Evolutionary conservation across 1,284 basidiomycete species (phyloP), one percentile per base, ranked within the genome.

Genomic region (Ustilago esculenta): DNA sequence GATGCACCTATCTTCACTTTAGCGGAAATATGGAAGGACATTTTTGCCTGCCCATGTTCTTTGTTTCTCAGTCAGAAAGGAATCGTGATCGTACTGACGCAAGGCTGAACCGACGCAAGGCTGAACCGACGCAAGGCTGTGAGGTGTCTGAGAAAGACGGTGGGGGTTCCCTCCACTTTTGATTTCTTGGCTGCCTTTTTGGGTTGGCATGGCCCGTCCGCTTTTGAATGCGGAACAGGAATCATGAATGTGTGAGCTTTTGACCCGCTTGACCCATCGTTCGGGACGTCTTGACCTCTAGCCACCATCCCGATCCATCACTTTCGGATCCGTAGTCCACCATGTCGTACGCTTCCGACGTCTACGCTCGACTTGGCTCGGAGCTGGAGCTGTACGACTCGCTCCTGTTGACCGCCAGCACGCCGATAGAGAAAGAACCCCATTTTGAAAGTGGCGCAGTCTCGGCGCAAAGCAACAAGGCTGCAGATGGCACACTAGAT

Each of bases 361-460:
- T 69, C 14, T 69, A 63, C 33, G 50, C 50, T 21, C 50, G 51
- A 10, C 42, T 69, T 14, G 66, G 59, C 48, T 41, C 58, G 2
- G 66, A 69, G 55, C 59, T 69, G 25, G 66, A 69, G 49, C 46
- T 69, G 10, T 69, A 57, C 43, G 66, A 69, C 55, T 63, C 66
- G 45, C 47, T 69, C 11, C 51, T 69, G n/a, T 69, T 59, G 6
- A 43, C 60, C 3, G 50, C 47, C 21, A 63, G 43, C 48, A 60
- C 59, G 3, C 53, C 54, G 3, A 32, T 54, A 5, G 66, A 59
- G 11, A 42, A 57, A 4, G 41, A 56, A 0, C 11, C 49, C 18
- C 32, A 23, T 8, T 10, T 46, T 17, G 37, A 42, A 2, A 44
- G 50, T 40, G 24, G 47, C 21, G 33, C 52, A 1, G 49, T 30